Percentiles rank a stretch among this genome's conserved stretches.
These are phyloP conservation scores for Phoenix roebelenii DNA, from an alignment of 176 grass and related monocot species.

Conservation along the genomic window DNA sequence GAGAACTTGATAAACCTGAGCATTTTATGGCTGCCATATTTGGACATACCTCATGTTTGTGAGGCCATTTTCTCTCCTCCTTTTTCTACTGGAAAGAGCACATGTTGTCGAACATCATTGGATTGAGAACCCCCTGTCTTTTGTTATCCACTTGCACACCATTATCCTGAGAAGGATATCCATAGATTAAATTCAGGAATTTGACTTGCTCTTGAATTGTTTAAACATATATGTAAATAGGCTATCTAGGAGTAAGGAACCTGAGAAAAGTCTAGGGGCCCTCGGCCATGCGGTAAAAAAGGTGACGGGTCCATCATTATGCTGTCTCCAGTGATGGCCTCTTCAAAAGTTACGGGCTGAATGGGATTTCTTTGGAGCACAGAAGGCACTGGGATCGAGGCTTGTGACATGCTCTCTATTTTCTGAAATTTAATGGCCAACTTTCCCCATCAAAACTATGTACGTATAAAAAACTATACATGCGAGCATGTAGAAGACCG, in stretches of 20 bases:
- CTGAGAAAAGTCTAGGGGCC: conserved; percentile 14
- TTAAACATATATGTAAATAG: neutral
- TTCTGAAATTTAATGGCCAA: conserved; percentile 4
- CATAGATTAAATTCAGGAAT: conserved; percentile 19
- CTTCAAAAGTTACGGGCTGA: conserved; percentile 2
- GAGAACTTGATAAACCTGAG: too few relatives aligned
- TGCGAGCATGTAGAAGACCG: too few relatives aligned
- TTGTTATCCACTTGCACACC: conserved; percentile 6
- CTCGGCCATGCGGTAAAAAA: conserved; percentile 15
- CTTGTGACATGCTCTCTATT: conserved; percentile 12
- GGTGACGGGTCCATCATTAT: conserved; percentile 13
- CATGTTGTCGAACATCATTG: conserved; percentile 13
- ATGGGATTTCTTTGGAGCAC: conserved; percentile 1
- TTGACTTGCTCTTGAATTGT: too few relatives aligned
- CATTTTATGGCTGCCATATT: too few relatives aligned
- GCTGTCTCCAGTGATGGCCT: conserved; percentile 1
- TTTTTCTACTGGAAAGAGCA: conserved; percentile 39
- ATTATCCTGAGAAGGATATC: conserved; percentile 18
- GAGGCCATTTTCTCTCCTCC: conserved; percentile 6
- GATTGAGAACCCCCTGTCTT: conserved; percentile 15
- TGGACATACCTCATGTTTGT: neutral
- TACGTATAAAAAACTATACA: too few relatives aligned
- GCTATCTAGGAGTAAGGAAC: neutral
- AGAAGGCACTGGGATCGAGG: conserved; percentile 12
- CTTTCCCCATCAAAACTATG: neutral